A percentile compares a stretch with the other conserved stretches of the same genome.
phyloP scores from a whole-genome alignment of 345 rosid species.

The Brassica cretica region DNA sequence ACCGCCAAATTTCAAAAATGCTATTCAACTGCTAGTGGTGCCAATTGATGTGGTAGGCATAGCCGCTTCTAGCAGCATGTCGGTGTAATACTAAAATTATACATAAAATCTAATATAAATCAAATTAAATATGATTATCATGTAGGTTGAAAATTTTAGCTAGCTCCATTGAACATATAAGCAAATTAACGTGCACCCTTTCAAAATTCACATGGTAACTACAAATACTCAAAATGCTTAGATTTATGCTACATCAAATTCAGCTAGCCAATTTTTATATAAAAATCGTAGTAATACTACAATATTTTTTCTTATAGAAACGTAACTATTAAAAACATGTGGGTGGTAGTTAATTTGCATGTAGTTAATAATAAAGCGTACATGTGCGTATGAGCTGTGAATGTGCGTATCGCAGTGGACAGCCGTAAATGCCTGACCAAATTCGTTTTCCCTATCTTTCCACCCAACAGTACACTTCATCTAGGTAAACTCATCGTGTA shows the following conservation, averaged over 20 bases:
- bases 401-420: conserved; percentile 31
- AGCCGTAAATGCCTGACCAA: conserved; percentile 40
- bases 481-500: conserved; percentile 19
- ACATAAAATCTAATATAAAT: background rate
- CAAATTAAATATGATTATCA: background rate
- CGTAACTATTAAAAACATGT: conserved; percentile 8
- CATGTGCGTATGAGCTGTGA: conserved; percentile 40
- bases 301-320: background rate
- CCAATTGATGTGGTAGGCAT: background rate
- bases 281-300: background rate
- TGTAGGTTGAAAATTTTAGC: background rate
- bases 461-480: conserved; percentile 19
- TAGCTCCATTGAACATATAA: background rate
- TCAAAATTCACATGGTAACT: background rate
- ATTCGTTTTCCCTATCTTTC: conserved; percentile 15
- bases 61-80: background rate
- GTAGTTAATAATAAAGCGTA: conserved; percentile 31
- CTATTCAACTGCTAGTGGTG: background rate
- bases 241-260: background rate
- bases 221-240: background rate
- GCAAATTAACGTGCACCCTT: background rate
- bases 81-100: background rate
- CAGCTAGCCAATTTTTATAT: background rate
- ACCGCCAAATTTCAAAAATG: background rate
- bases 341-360: conserved; percentile 21